phyloP scores from a whole-genome alignment of 1,284 basidiomycete species.

The Ganoderma meredithae region DNA sequence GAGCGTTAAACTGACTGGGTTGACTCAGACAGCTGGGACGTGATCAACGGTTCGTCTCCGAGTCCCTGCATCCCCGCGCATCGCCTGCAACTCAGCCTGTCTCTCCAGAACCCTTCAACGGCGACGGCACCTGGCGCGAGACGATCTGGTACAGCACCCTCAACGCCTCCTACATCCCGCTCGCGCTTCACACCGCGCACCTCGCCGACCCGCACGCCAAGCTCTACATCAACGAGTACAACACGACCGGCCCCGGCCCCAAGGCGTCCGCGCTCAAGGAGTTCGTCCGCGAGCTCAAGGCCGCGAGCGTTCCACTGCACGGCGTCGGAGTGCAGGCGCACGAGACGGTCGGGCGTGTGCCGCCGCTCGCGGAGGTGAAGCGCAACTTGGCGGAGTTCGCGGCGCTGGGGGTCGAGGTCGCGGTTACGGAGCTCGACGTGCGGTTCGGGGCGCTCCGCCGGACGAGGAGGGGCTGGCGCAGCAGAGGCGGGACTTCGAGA shows the following conservation, averaged over 20 bases:
- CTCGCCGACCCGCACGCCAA: slow-evolving; percentile 51
- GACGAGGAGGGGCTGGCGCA: slow-evolving; percentile 55
- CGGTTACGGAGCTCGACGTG: slow-evolving; percentile 68
- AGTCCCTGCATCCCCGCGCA: no score
- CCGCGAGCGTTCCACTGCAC: slow-evolving; percentile 57
- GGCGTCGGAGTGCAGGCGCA: slow-evolving; percentile 64
- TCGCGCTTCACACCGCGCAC: slow-evolving; percentile 52
- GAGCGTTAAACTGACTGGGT: not conserved
- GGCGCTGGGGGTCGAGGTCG: slow-evolving; percentile 64
- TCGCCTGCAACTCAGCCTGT: no score
- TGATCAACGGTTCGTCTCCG: slow-evolving; percentile 46
- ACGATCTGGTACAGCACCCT: slow-evolving; percentile 55
- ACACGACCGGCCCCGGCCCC: slow-evolving; percentile 45
- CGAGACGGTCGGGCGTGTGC: no score
- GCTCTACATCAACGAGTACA: slow-evolving; percentile 63
- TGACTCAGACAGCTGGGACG: slow-evolving; percentile 43
- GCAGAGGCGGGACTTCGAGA: slow-evolving; percentile 61
- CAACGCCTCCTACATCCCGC: slow-evolving; percentile 49
- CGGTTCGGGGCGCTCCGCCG: slow-evolving; percentile 56
- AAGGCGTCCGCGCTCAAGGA: slow-evolving; percentile 60
- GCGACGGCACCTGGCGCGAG: slow-evolving; percentile 59
- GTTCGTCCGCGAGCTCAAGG: slow-evolving; percentile 55
- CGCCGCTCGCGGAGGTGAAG: slow-evolving; percentile 46
- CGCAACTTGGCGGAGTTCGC: slow-evolving; percentile 54
- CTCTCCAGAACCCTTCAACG: slow-evolving; percentile 66